phyloP scores from a whole-genome alignment of 2,329 filamentous ascomycete species.

The Diaporthe humulicola region DNA sequence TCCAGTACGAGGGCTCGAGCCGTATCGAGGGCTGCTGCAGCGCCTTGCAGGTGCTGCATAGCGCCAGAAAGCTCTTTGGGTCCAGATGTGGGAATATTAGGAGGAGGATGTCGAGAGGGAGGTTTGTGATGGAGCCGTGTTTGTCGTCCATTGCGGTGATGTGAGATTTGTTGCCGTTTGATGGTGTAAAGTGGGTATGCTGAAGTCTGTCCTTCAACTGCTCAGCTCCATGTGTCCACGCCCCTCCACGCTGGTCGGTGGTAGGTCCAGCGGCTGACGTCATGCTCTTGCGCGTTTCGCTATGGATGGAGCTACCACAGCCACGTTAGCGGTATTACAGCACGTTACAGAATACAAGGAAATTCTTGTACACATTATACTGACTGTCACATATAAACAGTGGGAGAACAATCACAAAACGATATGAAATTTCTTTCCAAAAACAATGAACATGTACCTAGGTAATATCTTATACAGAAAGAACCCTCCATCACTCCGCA shows the following conservation, averaged over 20 bases:
- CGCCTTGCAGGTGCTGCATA: slow-evolving; percentile 18
- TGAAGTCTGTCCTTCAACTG: background rate
- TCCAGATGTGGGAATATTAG: slow-evolving; percentile 22
- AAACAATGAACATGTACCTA: too few relatives aligned
- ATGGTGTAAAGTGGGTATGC: background rate
- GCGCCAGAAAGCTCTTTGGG: slow-evolving; percentile 7
- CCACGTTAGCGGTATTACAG: background rate
- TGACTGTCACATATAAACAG: too few relatives aligned
- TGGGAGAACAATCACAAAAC: too few relatives aligned
- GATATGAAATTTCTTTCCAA: too few relatives aligned
- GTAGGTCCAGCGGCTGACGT: background rate
- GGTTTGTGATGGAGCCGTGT: background rate
- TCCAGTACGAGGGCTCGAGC: slow-evolving; percentile 17
- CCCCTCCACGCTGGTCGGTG: background rate
- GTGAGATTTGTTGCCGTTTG: background rate
- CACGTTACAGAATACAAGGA: too few relatives aligned
- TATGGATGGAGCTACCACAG: background rate
- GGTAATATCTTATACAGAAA: too few relatives aligned
- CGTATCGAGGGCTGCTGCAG: slow-evolving; percentile 14
- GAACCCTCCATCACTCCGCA: too few relatives aligned
- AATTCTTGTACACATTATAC: too few relatives aligned
- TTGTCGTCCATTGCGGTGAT: background rate
- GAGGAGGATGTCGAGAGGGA: slow-evolving; percentile 15
- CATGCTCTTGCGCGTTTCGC: background rate
- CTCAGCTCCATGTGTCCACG: background rate